These are phyloP conservation scores for Pisolithus tinctorius DNA, from an alignment of 768 basidiomycete species.

Conservation along the genomic window DNA sequence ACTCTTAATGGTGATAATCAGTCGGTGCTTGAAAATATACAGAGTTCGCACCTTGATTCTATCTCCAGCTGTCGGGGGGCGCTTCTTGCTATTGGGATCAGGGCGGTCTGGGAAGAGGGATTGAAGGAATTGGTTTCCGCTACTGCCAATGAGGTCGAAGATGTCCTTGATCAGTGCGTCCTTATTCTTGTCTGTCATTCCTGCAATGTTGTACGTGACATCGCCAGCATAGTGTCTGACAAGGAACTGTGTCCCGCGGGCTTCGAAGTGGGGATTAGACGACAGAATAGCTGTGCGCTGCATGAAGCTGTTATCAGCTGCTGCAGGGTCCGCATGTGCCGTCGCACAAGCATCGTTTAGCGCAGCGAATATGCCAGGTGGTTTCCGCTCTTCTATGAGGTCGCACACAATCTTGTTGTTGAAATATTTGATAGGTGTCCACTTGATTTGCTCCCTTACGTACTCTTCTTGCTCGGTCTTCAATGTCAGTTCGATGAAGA, in stretches of 20 bases:
- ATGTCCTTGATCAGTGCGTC: constrained; percentile 93
- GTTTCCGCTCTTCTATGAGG: constrained; percentile 92
- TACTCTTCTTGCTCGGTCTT: constrained; percentile 99
- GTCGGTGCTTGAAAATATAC: not conserved
- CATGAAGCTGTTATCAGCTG: constrained; percentile 94
- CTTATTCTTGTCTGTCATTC: constrained; percentile 99
- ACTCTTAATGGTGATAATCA: constrained; percentile 33
- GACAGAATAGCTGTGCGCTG: constrained; percentile 80
- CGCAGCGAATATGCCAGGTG: constrained; percentile 96
- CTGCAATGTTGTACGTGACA: constrained; percentile 94
- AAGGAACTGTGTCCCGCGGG: constrained; percentile 89
- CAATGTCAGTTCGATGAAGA: constrained; percentile 97
- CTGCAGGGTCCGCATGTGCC: constrained; percentile 92
- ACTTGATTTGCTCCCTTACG: constrained; percentile 96
- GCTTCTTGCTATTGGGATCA: constrained; percentile 95
- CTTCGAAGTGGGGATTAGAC: constrained; percentile 89
- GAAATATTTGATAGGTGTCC: constrained; percentile 99
- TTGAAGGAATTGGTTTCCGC: constrained; percentile 82
- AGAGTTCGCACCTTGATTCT: constrained; percentile 74
- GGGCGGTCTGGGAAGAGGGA: constrained; percentile 88
- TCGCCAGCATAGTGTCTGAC: constrained; percentile 98
- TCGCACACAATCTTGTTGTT: constrained; percentile 98
- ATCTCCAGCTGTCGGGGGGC: constrained; percentile 96
- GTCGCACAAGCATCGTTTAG: constrained; percentile 99
- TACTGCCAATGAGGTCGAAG: constrained; percentile 78